Evolutionary conservation across 2,329 filamentous ascomycete species (phyloP).

Genomic region (Ophiocordyceps camponoti-leonardi): DNA sequence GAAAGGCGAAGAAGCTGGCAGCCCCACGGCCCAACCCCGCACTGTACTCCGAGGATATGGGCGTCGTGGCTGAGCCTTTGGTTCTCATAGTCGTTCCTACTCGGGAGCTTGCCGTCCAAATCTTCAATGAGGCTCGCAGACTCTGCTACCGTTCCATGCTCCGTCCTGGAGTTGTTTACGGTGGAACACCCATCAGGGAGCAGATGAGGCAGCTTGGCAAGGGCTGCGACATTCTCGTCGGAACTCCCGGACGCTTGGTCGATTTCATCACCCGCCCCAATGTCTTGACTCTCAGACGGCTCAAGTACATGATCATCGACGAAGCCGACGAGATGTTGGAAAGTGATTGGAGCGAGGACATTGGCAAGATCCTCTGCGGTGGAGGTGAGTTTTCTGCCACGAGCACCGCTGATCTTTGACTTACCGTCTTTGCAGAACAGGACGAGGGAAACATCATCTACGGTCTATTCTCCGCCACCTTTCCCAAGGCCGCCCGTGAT

Average conservation of each 20-base stretch:
- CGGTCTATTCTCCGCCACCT: conserved; percentile 89
- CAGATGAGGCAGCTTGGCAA: conserved; percentile 59
- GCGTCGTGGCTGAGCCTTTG: conserved; percentile 65
- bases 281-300: conserved; percentile 53
- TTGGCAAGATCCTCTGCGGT: conserved; percentile 61
- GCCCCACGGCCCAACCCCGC: conserved; percentile 55
- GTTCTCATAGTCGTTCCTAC: conserved; percentile 75
- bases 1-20: conserved; percentile 77
- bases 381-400: conserved; percentile 42
- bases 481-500: conserved; percentile 62
- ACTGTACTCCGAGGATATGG: conserved; percentile 30
- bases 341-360: conserved; percentile 58
- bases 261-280: conserved; percentile 65
- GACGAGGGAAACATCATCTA: conserved; percentile 53
- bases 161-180: conserved; percentile 78
- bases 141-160: conserved; percentile 92
- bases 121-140: conserved; percentile 85
- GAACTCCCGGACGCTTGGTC: conserved; percentile 68
- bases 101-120: conserved; percentile 81
- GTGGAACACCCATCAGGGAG: conserved; percentile 54
- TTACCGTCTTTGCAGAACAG: conserved; percentile 33
- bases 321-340: conserved; percentile 90
- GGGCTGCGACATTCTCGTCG: conserved; percentile 82
- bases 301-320: conserved; percentile 73
- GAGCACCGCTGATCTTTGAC: neutral